Percentiles rank a stretch among this genome's conserved stretches.
Evolutionary conservation across 169 alveolate genomes (phyloP).

Genomic region (Eimeria maxima): DNA sequence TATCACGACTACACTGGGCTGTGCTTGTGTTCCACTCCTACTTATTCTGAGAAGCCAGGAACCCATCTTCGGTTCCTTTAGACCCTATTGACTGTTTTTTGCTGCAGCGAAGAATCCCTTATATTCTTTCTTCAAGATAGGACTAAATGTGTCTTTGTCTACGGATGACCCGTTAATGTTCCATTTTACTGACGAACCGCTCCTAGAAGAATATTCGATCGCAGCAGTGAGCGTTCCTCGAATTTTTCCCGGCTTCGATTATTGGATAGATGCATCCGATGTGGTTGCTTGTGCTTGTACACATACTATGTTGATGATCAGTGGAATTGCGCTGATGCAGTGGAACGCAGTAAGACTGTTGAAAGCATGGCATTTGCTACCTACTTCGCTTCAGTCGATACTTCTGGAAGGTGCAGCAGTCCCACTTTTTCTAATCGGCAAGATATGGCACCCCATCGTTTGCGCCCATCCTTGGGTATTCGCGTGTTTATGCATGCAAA

Average conservation of each 20-base stretch:
- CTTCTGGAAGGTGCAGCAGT: neutral
- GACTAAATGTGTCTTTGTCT: slow-evolving; percentile 95
- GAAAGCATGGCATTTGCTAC: neutral
- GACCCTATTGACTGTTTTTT: slow-evolving; percentile 43
- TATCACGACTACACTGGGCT: neutral
- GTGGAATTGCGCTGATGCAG: neutral
- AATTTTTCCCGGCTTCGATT: neutral
- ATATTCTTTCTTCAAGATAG: slow-evolving; percentile 92
- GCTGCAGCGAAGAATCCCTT: slow-evolving; percentile 93
- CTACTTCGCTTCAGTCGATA: neutral
- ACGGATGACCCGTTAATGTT: slow-evolving; percentile 97
- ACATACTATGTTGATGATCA: neutral
- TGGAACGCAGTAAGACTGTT: neutral
- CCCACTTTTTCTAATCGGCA: neutral
- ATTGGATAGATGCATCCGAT: neutral
- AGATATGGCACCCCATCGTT: neutral
- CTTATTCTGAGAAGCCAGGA: neutral
- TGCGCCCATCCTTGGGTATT: neutral
- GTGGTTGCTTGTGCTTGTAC: neutral
- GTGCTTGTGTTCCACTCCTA: neutral
- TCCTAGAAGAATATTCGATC: slow-evolving; percentile 96
- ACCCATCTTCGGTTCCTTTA: neutral
- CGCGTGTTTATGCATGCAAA: neutral
- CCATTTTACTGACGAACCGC: slow-evolving; percentile 96
- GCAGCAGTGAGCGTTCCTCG: slow-evolving; percentile 87